These are phyloP conservation scores for Pythium diclinum DNA, from an alignment of 352 stramenopile genomes.

Conservation along the genomic window DNA sequence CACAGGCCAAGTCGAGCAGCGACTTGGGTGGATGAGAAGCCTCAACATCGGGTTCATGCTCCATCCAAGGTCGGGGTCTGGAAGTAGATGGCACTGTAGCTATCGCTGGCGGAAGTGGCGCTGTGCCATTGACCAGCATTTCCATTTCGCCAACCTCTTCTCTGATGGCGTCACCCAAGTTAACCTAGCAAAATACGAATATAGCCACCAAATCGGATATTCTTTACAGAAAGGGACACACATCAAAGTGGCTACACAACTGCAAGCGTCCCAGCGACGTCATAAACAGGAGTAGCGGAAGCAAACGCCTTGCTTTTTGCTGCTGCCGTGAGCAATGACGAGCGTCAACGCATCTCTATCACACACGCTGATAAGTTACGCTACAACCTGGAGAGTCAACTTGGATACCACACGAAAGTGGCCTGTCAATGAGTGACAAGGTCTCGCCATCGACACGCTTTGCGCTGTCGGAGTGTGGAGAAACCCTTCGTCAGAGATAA, in stretches of 20 bases:
- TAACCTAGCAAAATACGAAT: slow-evolving; percentile 13
- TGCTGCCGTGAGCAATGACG: too few species aligned
- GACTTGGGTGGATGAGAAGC: not conserved
- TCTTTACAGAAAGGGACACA: not conserved
- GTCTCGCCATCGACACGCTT: too few species aligned
- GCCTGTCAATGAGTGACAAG: too few species aligned
- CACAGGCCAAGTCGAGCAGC: slow-evolving; percentile 17
- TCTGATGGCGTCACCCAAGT: slow-evolving; percentile 25
- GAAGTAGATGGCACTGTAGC: not conserved
- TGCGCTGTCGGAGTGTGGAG: too few species aligned
- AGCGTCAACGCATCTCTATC: too few species aligned
- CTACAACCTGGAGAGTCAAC: too few species aligned
- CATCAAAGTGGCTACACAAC: not conserved
- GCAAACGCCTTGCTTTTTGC: too few species aligned
- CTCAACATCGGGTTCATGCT: not conserved
- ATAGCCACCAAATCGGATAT: not conserved
- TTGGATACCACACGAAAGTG: too few species aligned
- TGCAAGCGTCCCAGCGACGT: too few species aligned
- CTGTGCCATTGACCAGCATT: not conserved
- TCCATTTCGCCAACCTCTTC: not conserved
- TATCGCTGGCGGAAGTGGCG: not conserved
- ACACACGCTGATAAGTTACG: too few species aligned
- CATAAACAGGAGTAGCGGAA: too few species aligned
- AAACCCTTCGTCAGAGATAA: too few species aligned
- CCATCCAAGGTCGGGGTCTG: not conserved